Evolutionary conservation across 176 grass and related monocot species (phyloP), one percentile per base, ranked within the genome.

Genomic region (Poa annua): DNA sequence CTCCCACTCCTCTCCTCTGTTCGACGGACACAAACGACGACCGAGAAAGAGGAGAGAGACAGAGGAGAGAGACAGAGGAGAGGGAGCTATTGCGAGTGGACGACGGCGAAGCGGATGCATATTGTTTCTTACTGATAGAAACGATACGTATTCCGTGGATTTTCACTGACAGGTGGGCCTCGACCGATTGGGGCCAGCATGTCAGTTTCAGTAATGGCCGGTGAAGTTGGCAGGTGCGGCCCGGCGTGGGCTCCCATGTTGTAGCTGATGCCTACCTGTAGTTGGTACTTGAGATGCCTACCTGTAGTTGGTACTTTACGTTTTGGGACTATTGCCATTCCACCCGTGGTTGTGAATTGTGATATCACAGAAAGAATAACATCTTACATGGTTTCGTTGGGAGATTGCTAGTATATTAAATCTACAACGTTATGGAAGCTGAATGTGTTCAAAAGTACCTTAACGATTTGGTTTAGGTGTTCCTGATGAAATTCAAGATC

Each of bases 321-420:
- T 53, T 77, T 64, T 49, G 32, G 33, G 32, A 78, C 7, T 71
- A 34, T 32, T 62, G 29, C 44, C 0, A 8, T n/a, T 71, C 24
- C 6, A 29, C 21, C 26, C 4, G 3, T 67, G 47, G 21, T 41
- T 82, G 0, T 35, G 12, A 25, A 33, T 16, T 33, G 29, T 34
- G 29, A 66, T 74, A 19, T 6, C 19, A 88, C n/a, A 61, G 50
- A n/a, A 83, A 54, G 22, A 39, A 48, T 80, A 25, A 8, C 19
- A 8, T 15, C 20, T 4, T 38, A 11, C 9, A 49, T 88, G 12
- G 20, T 68, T n/a, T 7, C 21, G 24, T 71, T 54, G 35, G 34
- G 32, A 17, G 14, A 64, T 13, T 10, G 11, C 12, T 19, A 50
- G 6, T 88, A 35, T 50, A 64, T 24, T 42, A 47, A 63, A 74